A percentile compares a stretch with the other conserved stretches of the same genome.
Evolutionary conservation across 257 asterid genomes (phyloP).

Genomic region (Salvia splendens): DNA sequence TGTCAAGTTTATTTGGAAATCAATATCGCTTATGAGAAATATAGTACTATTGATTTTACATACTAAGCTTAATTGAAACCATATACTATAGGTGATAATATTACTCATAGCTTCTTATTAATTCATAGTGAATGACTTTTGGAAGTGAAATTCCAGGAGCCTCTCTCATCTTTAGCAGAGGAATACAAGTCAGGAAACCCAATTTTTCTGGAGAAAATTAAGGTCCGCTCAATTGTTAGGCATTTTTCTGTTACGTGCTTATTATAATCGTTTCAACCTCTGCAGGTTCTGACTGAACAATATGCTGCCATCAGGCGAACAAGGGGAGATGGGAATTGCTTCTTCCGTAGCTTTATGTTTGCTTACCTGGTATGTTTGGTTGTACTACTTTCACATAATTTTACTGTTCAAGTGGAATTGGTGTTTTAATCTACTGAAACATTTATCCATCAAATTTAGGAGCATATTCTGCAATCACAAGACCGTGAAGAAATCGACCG

Average conservation of each 20-base stretch:
- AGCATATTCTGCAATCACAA: conserved; percentile 79
- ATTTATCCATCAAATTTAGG: conserved; percentile 47
- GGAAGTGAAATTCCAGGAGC: conserved; percentile 59
- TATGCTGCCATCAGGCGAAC: conserved; percentile 89
- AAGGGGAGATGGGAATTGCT: conserved; percentile 97
- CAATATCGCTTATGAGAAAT: background rate
- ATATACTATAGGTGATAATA: conserved; percentile 1
- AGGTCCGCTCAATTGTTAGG: conserved; percentile 49
- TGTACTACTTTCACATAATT: conserved; percentile 8
- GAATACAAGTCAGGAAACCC: conserved; percentile 88
- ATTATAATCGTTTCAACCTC: conserved; percentile 16
- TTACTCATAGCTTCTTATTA: conserved; percentile 23
- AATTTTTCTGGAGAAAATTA: conserved; percentile 78
- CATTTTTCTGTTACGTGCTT: conserved; percentile 18
- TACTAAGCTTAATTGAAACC: background rate
- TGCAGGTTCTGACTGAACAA: conserved; percentile 70
- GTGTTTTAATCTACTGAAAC: conserved; percentile 32
- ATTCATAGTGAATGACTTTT: conserved; percentile 12
- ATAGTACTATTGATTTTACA: background rate
- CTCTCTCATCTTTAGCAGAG: conserved; percentile 69
- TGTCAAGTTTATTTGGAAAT: conserved; percentile 1
- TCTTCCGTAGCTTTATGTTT: conserved; percentile 98
- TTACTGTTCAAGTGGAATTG: conserved; percentile 12
- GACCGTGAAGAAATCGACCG: conserved; percentile 78
- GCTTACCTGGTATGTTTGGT: conserved; percentile 74